These are phyloP conservation scores for Pythium periplocum DNA, from an alignment of 352 stramenopile genomes.

Conservation along the genomic window DNA sequence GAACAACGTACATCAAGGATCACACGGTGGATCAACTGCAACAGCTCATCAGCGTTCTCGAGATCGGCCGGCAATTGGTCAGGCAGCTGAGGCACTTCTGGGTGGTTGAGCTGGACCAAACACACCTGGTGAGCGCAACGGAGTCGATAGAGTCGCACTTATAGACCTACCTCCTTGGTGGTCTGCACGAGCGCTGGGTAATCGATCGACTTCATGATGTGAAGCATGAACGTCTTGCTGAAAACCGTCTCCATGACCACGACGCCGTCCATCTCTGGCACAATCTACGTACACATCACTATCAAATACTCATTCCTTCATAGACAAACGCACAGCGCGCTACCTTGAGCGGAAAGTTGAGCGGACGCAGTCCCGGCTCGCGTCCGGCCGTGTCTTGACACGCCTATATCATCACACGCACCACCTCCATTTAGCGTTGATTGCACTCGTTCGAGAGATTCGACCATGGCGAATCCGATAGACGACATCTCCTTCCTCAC, in stretches of 20 bases:
- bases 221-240: slow-evolving; percentile 80
- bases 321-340: background rate
- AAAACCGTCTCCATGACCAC: slow-evolving; percentile 76
- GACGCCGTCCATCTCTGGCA: slow-evolving; percentile 71
- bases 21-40: slow-evolving; percentile 70
- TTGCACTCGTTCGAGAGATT: no score
- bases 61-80: slow-evolving; percentile 59
- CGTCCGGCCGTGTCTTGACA: slow-evolving; percentile 70
- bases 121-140: no score
- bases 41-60: slow-evolving; percentile 54
- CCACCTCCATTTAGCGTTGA: background rate
- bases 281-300: slow-evolving; percentile 36
- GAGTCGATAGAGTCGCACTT: no score
- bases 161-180: slow-evolving; percentile 51
- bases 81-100: slow-evolving; percentile 65
- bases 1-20: slow-evolving; percentile 67
- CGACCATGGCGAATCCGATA: no score
- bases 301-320: slow-evolving; percentile 1
- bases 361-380: slow-evolving; percentile 44
- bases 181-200: slow-evolving; percentile 70
- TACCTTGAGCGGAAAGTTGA: slow-evolving; percentile 82
- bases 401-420: slow-evolving; percentile 25
- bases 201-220: slow-evolving; percentile 86
- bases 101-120: slow-evolving; percentile 59
- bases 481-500: slow-evolving; percentile 11